These are phyloP conservation scores for Didymella exigua DNA, from an alignment of 2,329 filamentous ascomycete species.

Conservation along the genomic window DNA sequence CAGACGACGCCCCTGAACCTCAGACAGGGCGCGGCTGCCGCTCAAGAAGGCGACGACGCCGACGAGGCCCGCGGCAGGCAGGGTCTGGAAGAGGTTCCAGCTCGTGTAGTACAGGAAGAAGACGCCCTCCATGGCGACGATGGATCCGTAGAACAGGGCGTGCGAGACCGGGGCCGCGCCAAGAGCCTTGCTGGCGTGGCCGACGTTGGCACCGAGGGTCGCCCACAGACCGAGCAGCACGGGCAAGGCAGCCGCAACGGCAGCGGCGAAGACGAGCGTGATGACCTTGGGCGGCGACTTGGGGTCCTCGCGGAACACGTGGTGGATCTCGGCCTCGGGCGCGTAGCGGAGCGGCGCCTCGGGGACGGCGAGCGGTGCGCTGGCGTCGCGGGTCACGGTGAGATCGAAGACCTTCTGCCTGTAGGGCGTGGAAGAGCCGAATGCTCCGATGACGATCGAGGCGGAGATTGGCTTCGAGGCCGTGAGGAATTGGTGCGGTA, in stretches of 20 bases:
- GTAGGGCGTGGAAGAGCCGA: constrained; percentile 74
- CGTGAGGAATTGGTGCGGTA: constrained; percentile 80
- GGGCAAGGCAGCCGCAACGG: constrained; percentile 75
- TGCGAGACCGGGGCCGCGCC: constrained; percentile 80
- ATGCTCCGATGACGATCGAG: constrained; percentile 84
- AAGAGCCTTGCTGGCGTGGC: constrained; percentile 77
- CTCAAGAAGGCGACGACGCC: constrained; percentile 78
- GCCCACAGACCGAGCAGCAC: constrained; percentile 76
- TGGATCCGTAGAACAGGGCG: constrained; percentile 81
- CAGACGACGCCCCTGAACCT: constrained; percentile 87
- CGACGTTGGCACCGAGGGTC: constrained; percentile 79
- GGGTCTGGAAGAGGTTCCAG: constrained; percentile 90
- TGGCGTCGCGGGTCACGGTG: constrained; percentile 67
- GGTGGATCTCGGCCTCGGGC: constrained; percentile 82
- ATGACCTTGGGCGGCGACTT: constrained; percentile 80
- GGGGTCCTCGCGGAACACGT: constrained; percentile 83
- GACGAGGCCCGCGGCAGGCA: constrained; percentile 74
- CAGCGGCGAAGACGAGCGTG: constrained; percentile 75
- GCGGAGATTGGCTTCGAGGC: constrained; percentile 73
- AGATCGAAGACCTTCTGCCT: constrained; percentile 76
- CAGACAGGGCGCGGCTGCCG: constrained; percentile 85
- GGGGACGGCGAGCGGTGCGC: constrained; percentile 63
- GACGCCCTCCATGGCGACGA: constrained; percentile 84
- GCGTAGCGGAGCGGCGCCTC: constrained; percentile 80
- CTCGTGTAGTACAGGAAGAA: constrained; percentile 93